Evolutionary conservation across 495 filamentous ascomycete species (phyloP).

Genomic region (Podospora comata): DNA sequence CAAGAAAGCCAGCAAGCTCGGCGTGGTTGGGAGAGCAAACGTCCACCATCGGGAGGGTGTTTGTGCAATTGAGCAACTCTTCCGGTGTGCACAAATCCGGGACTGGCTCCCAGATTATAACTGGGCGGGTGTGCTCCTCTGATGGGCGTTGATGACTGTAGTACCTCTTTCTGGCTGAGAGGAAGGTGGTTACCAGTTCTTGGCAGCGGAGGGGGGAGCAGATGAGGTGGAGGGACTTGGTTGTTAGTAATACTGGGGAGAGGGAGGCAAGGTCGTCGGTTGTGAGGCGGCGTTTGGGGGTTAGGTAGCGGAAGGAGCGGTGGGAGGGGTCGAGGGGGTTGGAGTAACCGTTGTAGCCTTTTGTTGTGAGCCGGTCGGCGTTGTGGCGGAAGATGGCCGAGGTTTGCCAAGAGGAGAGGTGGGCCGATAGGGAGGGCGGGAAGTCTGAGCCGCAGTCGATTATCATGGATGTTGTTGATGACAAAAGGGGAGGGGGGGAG

Average conservation of each 20-base stretch:
- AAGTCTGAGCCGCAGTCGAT: slow-evolving; percentile 89
- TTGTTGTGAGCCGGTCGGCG: slow-evolving; percentile 66
- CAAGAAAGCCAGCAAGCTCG: slow-evolving; percentile 81
- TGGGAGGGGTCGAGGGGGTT: slow-evolving; percentile 36
- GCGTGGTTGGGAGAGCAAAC: slow-evolving; percentile 85
- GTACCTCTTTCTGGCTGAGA: slow-evolving; percentile 37
- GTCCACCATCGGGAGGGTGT: slow-evolving; percentile 70
- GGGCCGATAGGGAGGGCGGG: slow-evolving; percentile 57
- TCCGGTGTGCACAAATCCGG: slow-evolving; percentile 79
- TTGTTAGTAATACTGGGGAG: slow-evolving; percentile 59
- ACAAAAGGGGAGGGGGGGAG: slow-evolving; percentile 55
- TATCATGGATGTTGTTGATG: slow-evolving; percentile 74
- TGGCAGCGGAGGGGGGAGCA: slow-evolving; percentile 78
- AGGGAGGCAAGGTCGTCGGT: slow-evolving; percentile 39
- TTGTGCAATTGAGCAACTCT: slow-evolving; percentile 68
- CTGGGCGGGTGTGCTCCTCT: slow-evolving; percentile 44
- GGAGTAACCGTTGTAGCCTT: slow-evolving; percentile 87
- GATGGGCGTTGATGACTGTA: not conserved
- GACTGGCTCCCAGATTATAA: slow-evolving; percentile 94
- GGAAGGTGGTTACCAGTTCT: slow-evolving; percentile 62
- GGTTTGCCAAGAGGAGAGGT: slow-evolving; percentile 70
- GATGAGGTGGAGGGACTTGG: slow-evolving; percentile 82
- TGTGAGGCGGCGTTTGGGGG: slow-evolving; percentile 73
- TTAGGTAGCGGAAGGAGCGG: slow-evolving; percentile 80
- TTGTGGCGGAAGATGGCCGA: slow-evolving; percentile 64